These are phyloP conservation scores for Gymnopilus junonius DNA, from an alignment of 768 basidiomycete genomes.

Conservation along the genomic window DNA sequence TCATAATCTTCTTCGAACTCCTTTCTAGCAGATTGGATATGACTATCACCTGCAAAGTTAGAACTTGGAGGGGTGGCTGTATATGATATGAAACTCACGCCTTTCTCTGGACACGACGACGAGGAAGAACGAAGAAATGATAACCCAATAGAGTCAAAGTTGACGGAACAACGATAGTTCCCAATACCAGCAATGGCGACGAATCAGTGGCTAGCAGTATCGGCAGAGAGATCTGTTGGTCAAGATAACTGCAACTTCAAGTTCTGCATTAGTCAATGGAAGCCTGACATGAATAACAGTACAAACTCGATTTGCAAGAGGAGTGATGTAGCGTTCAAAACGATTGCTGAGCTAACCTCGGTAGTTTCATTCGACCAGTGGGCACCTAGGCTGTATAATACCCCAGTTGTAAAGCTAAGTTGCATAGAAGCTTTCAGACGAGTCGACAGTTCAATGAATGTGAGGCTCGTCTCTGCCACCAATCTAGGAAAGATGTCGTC, in stretches of 20 bases:
- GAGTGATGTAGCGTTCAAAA: conserved; percentile 51
- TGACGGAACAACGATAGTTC: conserved; percentile 59
- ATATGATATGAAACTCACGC: conserved; percentile 41
- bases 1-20: conserved; percentile 69
- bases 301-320: conserved; percentile 62
- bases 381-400: conserved; percentile 39
- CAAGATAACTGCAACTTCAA: conserved; percentile 55
- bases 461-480: conserved; percentile 53
- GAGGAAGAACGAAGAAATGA: conserved; percentile 60
- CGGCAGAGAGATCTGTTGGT: conserved; percentile 62
- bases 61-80: background rate
- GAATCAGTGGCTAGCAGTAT: conserved; percentile 57
- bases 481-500: conserved; percentile 51
- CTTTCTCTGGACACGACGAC: conserved; percentile 54
- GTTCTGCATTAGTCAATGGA: conserved; percentile 16
- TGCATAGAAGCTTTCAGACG: conserved; percentile 55
- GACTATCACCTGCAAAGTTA: conserved; percentile 41
- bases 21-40: conserved; percentile 67
- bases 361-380: conserved; percentile 50
- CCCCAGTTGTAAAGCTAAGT: conserved; percentile 49
- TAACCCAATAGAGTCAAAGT: conserved; percentile 55
- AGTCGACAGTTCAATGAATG: conserved; percentile 58
- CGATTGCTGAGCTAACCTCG: conserved; percentile 48
- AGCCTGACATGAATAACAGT: conserved; percentile 9
- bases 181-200: conserved; percentile 51